phyloP scores from a whole-genome alignment of 2,329 filamentous ascomycete genomes.

The Penicillium sp. region DNA sequence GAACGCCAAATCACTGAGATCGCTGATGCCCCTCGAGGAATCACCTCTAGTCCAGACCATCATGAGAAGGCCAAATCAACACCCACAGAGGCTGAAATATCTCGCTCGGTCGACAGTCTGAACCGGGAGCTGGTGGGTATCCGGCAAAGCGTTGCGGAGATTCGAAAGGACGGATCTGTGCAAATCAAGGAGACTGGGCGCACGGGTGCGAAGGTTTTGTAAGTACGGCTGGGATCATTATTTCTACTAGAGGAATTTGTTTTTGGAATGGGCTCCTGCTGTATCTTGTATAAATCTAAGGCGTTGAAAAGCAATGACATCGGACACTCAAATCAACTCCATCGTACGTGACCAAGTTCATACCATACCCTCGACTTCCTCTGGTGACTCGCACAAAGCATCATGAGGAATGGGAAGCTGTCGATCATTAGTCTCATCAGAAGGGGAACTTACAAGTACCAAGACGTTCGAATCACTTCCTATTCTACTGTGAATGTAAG shows the following conservation, averaged over 20 bases:
- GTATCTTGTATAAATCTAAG: conserved; percentile 21
- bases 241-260: conserved; percentile 13
- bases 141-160: conserved; percentile 45
- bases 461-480: too few species aligned
- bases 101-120: conserved; percentile 25
- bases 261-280: conserved; percentile 9
- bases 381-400: background rate
- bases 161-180: conserved; percentile 60
- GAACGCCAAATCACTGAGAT: conserved; percentile 81
- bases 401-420: too few species aligned
- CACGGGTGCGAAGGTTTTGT: conserved; percentile 7
- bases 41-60: conserved; percentile 53
- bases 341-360: conserved; percentile 1
- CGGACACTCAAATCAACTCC: conserved; percentile 9
- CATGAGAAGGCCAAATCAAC: conserved; percentile 26
- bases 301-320: conserved; percentile 13
- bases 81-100: conserved; percentile 20
- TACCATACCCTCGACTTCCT: background rate
- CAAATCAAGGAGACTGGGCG: conserved; percentile 46
- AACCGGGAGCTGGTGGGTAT: conserved; percentile 28
- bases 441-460: too few species aligned
- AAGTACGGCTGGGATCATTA: conserved; percentile 1
- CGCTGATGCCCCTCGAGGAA: conserved; percentile 71
- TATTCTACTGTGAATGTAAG: too few species aligned
- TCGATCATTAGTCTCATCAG: too few species aligned